phyloP scores from a whole-genome alignment of 805 yeast species.

The Ogataea wickerhamii region DNA sequence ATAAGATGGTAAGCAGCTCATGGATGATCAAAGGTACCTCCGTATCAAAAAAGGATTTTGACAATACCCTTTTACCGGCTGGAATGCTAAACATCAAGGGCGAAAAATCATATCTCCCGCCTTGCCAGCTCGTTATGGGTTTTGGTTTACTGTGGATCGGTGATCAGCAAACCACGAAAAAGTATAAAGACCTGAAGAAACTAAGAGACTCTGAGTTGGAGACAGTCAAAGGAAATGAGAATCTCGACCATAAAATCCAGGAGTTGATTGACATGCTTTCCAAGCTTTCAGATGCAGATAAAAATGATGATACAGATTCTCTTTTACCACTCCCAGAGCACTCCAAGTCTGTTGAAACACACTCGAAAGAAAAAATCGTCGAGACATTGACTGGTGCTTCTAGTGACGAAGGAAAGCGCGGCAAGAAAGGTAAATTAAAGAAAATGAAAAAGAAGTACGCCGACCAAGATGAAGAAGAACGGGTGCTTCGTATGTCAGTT shows the following conservation, averaged over 20 bases:
- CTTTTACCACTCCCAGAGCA: constrained; percentile 7
- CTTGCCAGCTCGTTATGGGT: constrained; percentile 88
- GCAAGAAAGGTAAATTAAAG: constrained; percentile 80
- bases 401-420: constrained; percentile 52
- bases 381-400: constrained; percentile 24
- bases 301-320: constrained; percentile 7
- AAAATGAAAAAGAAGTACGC: constrained; percentile 80
- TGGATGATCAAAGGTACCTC: constrained; percentile 77
- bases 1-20: constrained; percentile 74
- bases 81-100: constrained; percentile 57
- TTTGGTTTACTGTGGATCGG: constrained; percentile 77
- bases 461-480: constrained; percentile 90
- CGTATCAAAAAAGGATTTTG: constrained; percentile 65
- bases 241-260: constrained; percentile 21
- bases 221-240: constrained; percentile 27
- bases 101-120: constrained; percentile 59
- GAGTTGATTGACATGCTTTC: constrained; percentile 31
- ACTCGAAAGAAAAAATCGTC: constrained; percentile 8
- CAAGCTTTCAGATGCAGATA: constrained; percentile 19
- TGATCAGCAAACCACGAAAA: constrained; percentile 45
- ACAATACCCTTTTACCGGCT: constrained; percentile 52
- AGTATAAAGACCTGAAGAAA: constrained; percentile 31
- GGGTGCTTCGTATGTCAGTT: constrained; percentile 67
- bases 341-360: constrained; percentile 10
- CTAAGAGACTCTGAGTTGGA: constrained; percentile 28